Percentiles rank a stretch among this genome's conserved stretches.
phyloP scores from a whole-genome alignment of 495 filamentous ascomycete species.

The Lasiosphaeria hispida region DNA sequence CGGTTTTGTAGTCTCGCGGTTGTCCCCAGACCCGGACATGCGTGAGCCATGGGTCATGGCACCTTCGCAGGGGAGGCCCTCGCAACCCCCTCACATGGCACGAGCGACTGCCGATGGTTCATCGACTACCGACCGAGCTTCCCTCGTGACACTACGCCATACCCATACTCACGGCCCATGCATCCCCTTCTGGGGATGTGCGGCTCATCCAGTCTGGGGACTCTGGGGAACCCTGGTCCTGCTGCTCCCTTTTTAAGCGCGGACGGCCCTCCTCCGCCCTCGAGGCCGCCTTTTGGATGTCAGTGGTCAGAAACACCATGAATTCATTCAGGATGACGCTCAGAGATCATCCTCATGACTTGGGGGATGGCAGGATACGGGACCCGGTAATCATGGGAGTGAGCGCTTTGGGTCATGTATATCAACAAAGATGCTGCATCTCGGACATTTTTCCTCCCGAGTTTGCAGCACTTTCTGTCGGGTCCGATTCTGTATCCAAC shows the following conservation, averaged over 20 bases:
- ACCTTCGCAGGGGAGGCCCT: not conserved
- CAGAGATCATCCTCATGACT: slow-evolving; percentile 9
- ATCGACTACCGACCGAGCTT: not conserved
- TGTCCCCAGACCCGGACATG: too few species aligned
- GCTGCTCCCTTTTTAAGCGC: slow-evolving; percentile 10
- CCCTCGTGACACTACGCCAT: too few species aligned
- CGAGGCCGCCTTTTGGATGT: slow-evolving; percentile 14
- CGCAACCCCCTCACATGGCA: not conserved
- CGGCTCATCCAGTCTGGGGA: not conserved
- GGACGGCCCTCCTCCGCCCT: slow-evolving; percentile 18
- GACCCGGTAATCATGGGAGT: not conserved
- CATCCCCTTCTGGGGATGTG: too few species aligned
- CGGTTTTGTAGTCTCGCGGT: too few species aligned
- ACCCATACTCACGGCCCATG: too few species aligned
- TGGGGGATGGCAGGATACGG: not conserved
- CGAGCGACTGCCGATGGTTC: not conserved
- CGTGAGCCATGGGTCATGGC: too few species aligned
- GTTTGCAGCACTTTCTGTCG: not conserved
- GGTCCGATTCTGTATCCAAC: not conserved
- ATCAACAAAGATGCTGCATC: not conserved
- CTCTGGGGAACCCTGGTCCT: slow-evolving; percentile 8
- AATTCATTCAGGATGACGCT: slow-evolving; percentile 17
- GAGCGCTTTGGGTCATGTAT: not conserved
- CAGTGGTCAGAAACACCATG: slow-evolving; percentile 28
- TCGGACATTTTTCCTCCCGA: not conserved